Percentiles rank a stretch among this genome's conserved stretches.
These are phyloP conservation scores for Tuber borchii DNA, from an alignment of 495 filamentous ascomycete species.

Conservation along the genomic window DNA sequence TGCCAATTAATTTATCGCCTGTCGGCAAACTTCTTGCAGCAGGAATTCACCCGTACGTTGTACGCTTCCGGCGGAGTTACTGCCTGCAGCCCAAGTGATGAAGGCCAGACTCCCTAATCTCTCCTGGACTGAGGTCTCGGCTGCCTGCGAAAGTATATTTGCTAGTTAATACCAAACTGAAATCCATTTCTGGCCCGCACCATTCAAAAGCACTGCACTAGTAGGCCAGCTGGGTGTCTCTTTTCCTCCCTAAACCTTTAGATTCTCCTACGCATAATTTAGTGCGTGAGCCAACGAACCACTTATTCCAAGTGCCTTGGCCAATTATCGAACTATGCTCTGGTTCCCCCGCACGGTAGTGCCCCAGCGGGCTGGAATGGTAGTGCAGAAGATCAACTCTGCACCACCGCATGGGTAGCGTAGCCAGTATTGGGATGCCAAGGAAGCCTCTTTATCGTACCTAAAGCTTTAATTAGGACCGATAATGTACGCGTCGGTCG, in stretches of 20 bases:
- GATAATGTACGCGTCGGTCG: background rate
- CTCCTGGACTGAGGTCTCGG: background rate
- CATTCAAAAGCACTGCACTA: background rate
- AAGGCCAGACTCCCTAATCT: background rate
- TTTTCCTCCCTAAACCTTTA: background rate
- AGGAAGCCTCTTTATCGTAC: background rate
- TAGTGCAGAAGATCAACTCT: background rate
- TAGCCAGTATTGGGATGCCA: background rate
- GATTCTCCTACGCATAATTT: background rate
- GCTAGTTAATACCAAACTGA: background rate
- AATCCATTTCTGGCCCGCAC: background rate
- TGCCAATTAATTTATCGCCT: conserved; percentile 1
- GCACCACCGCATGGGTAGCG: background rate
- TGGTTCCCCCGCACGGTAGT: background rate
- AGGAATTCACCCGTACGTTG: background rate
- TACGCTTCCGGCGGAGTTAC: background rate
- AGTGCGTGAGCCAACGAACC: background rate
- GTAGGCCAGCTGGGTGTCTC: background rate
- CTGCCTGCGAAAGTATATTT: background rate
- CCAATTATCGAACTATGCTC: background rate
- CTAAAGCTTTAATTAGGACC: background rate
- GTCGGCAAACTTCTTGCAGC: background rate
- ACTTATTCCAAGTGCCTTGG: background rate
- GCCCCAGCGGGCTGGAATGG: background rate
- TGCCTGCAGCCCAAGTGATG: background rate